phyloP scores from a whole-genome alignment of 805 yeast genomes.

The Starmerella powellii region DNA sequence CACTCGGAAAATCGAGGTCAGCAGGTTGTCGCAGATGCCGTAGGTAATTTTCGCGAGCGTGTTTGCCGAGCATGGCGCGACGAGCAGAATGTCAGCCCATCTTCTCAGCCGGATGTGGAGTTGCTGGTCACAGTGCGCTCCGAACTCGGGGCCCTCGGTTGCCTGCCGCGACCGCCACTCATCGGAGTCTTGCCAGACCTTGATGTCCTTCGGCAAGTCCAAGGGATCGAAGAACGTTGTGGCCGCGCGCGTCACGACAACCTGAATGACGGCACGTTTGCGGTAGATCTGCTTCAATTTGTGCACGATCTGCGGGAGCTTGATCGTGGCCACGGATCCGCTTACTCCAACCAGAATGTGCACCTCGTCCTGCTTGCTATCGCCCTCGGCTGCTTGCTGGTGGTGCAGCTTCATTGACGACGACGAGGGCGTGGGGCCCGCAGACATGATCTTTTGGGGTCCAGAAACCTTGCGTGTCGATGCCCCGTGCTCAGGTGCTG shows the following conservation, averaged over 20 bases:
- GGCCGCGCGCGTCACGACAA: slow-evolving; percentile 52
- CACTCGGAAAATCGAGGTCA: slow-evolving; percentile 81
- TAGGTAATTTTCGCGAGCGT: slow-evolving; percentile 77
- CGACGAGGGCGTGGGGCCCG: no score
- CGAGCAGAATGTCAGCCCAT: slow-evolving; percentile 90
- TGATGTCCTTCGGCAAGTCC: slow-evolving; percentile 42
- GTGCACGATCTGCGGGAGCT: slow-evolving; percentile 79
- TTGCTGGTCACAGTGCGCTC: slow-evolving; percentile 62
- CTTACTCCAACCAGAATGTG: slow-evolving; percentile 88
- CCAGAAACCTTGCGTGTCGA: no score
- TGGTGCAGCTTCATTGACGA: no score
- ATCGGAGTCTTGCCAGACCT: slow-evolving; percentile 84
- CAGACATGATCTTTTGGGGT: no score
- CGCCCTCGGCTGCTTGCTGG: background rate
- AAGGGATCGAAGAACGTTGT: slow-evolving; percentile 28
- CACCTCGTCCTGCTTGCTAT: slow-evolving; percentile 45
- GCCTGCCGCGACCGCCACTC: slow-evolving; percentile 78
- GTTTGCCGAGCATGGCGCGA: slow-evolving; percentile 91
- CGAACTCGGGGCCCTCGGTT: slow-evolving; percentile 2
- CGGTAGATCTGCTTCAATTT: slow-evolving; percentile 68
- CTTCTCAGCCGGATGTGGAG: slow-evolving; percentile 83
- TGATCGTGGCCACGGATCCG: slow-evolving; percentile 93
- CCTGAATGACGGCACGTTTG: slow-evolving; percentile 64
- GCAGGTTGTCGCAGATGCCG: slow-evolving; percentile 82
- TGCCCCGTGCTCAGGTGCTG: no score